Evolutionary conservation across 208 protist genomes (phyloP).

Genomic region (Crithidia sp.): DNA sequence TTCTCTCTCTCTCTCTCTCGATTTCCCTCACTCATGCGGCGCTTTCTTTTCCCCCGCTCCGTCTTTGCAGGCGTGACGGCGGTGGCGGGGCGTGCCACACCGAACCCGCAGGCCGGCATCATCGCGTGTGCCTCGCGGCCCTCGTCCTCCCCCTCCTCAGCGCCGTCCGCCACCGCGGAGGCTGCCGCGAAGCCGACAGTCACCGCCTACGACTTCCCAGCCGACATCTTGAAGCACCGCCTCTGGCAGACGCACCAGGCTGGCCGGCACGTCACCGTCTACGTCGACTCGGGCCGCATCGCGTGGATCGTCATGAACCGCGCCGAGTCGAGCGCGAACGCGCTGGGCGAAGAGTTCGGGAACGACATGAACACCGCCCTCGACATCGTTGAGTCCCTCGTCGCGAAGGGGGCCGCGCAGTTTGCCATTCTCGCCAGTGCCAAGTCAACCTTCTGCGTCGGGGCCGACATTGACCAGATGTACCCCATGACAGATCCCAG

Average conservation of each 20-base stretch:
- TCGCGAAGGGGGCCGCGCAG: conserved; percentile 55
- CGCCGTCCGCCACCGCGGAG: not conserved
- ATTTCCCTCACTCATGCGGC: conserved; percentile 41
- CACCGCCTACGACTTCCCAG: conserved; percentile 56
- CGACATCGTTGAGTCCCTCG: conserved; percentile 68
- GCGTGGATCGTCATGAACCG: conserved; percentile 89
- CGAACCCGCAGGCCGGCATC: conserved; percentile 1
- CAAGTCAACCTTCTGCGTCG: conserved; percentile 85
- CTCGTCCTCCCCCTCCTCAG: not conserved
- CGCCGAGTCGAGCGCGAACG: conserved; percentile 73
- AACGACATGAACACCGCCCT: conserved; percentile 54
- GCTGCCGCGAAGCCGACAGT: conserved; percentile 26
- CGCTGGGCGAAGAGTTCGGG: conserved; percentile 72
- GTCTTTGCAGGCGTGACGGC: conserved; percentile 13
- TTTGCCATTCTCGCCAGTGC: conserved; percentile 71
- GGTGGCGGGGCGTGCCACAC: conserved; percentile 6
- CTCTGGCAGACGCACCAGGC: conserved; percentile 55
- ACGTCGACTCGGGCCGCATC: conserved; percentile 69
- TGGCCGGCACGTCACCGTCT: conserved; percentile 74
- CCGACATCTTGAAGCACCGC: conserved; percentile 46
- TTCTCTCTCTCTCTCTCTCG: not conserved
- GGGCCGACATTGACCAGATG: conserved; percentile 80
- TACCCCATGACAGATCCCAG: conserved; percentile 71
- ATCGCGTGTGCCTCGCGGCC: not conserved
- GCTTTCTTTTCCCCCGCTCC: conserved; percentile 27